Base-by-base conservation (phyloP, 129 eudicot genomes). In the Saposhnikovia divaricata region DNA sequence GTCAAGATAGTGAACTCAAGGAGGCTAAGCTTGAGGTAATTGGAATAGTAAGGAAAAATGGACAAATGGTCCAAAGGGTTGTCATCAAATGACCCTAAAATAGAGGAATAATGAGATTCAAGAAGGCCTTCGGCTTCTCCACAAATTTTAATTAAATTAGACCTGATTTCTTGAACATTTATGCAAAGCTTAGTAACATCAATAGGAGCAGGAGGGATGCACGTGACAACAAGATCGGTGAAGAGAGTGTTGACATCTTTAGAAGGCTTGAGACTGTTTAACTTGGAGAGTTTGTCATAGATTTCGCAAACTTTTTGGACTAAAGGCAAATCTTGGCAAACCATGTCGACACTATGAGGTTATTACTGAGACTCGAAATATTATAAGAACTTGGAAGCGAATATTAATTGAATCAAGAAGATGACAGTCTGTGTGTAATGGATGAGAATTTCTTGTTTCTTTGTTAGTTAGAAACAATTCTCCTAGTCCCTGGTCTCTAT, bases 281-380 rank as follows among this genome's bases (percentile, higher is more conserved):
- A 88, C n/a, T 55, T 83, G 21, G 98, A 93, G 82, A 93, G 88
- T 50, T 89, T 85, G 80, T 88, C 85, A 80, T 91, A 93, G 23
- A 93, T 77, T 43, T 93, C 79, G 66, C 85, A 82, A 10, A 93
- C 77, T 82, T 87, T 92, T 46, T 84, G 55, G 1, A 93, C 93
- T 53, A 93, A 84, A 55, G 89, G 86, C 84, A 81, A 82, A 71
- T 82, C 82, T 25, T 86, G 93, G 85, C 85, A 83, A 77, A 81
- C 96, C 98, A 93, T 93, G 88, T 93, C 88, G 89, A 89, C 91
- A 89, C 96, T 85, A 80, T 90, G 89, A 80, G 83, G 85, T 48
- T 73, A 45, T 13, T 59, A 39, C 1, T n/a, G 11, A 65, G 43
- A 39, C 68, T n/a, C 61, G 50, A 47, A 69, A 69, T 69, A 70